Conservation (phyloP, 2,329 filamentous ascomycete species). For the Fusarium sp. region DNA sequence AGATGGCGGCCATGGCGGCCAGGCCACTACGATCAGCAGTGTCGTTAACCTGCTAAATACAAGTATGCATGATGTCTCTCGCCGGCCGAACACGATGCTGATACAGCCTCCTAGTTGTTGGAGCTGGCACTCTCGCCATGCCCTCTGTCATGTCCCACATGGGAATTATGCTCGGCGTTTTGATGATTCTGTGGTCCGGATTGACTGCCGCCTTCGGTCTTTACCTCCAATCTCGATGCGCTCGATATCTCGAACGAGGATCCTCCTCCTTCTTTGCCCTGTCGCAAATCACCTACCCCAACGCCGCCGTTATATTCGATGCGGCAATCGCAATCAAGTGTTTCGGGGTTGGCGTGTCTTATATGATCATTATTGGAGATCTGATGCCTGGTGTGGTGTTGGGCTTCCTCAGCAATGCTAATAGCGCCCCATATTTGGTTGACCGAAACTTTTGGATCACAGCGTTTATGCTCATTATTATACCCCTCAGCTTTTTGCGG, state of each 20-base stretch:
- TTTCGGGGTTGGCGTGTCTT: slow-evolving; percentile 96
- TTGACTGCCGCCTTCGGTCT: slow-evolving; percentile 89
- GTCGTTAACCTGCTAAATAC: slow-evolving; percentile 97
- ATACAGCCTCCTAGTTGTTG: slow-evolving; percentile 71
- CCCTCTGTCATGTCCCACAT: slow-evolving; percentile 96
- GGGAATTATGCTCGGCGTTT: slow-evolving; percentile 84
- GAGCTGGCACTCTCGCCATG: slow-evolving; percentile 93
- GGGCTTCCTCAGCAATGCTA: slow-evolving; percentile 75
- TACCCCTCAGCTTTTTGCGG: slow-evolving; percentile 90
- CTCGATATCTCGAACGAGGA: slow-evolving; percentile 90
- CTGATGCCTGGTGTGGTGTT: slow-evolving; percentile 94
- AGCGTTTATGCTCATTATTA: slow-evolving; percentile 95
- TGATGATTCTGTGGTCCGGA: slow-evolving; percentile 92
- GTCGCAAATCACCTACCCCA: slow-evolving; percentile 95
- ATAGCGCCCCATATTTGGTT: slow-evolving; percentile 74
- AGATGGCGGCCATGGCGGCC: slow-evolving; percentile 71
- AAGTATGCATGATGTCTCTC: slow-evolving; percentile 63
- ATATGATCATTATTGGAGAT: slow-evolving; percentile 98
- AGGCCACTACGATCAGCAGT: slow-evolving; percentile 89
- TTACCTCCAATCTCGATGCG: slow-evolving; percentile 93
- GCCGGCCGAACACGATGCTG: slow-evolving; percentile 26
- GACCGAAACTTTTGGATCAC: slow-evolving; percentile 98
- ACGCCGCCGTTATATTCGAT: slow-evolving; percentile 94
- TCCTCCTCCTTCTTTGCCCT: slow-evolving; percentile 94
- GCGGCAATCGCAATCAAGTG: slow-evolving; percentile 96